Percentiles rank a stretch among this genome's conserved stretches.
Evolutionary conservation across 2,329 filamentous ascomycete genomes (phyloP).

Genomic region (Claviceps purpurea): DNA sequence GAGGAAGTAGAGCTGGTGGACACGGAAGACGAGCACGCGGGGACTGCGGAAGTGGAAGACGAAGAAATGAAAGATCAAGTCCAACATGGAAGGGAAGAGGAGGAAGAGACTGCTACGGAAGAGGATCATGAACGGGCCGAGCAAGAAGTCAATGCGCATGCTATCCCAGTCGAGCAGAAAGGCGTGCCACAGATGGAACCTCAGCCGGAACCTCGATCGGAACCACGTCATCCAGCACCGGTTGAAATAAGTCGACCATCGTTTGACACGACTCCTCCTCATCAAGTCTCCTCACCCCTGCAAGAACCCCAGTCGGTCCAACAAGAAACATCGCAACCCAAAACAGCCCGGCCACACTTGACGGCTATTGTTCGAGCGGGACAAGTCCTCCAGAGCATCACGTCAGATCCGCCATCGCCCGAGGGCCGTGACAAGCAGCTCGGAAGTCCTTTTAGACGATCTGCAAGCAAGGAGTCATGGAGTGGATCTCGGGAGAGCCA

Average conservation of each 20-base stretch:
- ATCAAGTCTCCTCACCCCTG: conserved; percentile 25
- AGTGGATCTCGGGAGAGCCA: conserved; percentile 16
- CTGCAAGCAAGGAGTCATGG: conserved; percentile 22
- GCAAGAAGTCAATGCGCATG: neutral
- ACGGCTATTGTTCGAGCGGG: conserved; percentile 47
- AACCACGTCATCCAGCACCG: conserved; percentile 5
- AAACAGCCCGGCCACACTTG: conserved; percentile 28
- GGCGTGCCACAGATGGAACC: neutral
- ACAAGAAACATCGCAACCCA: conserved; percentile 16
- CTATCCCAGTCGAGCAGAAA: neutral
- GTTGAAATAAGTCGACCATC: conserved; percentile 12
- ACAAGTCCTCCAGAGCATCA: conserved; percentile 41
- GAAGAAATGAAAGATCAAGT: neutral
- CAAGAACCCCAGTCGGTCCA: conserved; percentile 20
- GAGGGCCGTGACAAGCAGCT: conserved; percentile 35
- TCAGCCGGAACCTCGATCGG: neutral
- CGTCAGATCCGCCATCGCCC: conserved; percentile 45
- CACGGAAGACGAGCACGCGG: neutral
- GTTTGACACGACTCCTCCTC: conserved; percentile 17
- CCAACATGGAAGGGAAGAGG: neutral
- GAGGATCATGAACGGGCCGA: neutral
- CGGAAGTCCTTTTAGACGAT: conserved; percentile 40
- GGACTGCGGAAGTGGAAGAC: conserved; percentile 6
- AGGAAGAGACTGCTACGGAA: neutral
- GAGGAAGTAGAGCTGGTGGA: conserved; percentile 1